Base-by-base conservation (phyloP, 2,329 filamentous ascomycete species). In the Cladosporium sp. region DNA sequence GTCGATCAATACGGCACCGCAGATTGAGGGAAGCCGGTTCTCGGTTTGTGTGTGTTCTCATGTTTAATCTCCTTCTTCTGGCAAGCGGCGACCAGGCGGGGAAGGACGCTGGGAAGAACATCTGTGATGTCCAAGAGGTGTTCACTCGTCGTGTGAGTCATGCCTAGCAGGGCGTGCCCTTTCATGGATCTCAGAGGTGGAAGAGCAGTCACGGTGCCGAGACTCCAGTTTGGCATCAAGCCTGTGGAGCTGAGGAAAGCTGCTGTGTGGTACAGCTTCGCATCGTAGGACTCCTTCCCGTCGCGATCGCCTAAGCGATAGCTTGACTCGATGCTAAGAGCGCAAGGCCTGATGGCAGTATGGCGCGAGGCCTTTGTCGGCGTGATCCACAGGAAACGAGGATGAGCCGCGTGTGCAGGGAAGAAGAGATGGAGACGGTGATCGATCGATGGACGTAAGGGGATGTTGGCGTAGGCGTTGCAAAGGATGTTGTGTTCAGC, bases 381-480 rank as follows among this genome's bases (percentile, higher is more conserved):
- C 26, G 13, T 34, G 7, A 59, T 3, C 57, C 57, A 59, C 1
- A 28, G 14, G 21, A 59, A 46, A 2, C 36, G 57, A 23, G 36
- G 32, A 2, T 43, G 21, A n/a, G 36, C 36, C 18, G 30, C n/a
- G 57, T 43, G 16, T 11, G 57, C 57, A 14, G 57, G 57, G 36
- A 59, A 59, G 36, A 46, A n/a, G 23, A 59, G 25, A 23, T 30
- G 18, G 34, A 59, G 36, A 21, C 58, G 46, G 25, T 60, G 36
- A 13, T 51, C 16, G 14, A 30, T 28, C 26, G 26, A 23, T 26
- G 58, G 58, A 16, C 58, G 39, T 23, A 18, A 16, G 10, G 46
- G 58, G 13, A 60, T 2, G 2, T 1, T 51, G 11, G 48, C 23
- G 23, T 51, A 51, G 11, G 10, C 48, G n/a, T 51, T 14, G 23